Evolutionary conservation across 768 basidiomycete genomes (phyloP).

Genomic region (Omphalotus guepiniiformis): DNA sequence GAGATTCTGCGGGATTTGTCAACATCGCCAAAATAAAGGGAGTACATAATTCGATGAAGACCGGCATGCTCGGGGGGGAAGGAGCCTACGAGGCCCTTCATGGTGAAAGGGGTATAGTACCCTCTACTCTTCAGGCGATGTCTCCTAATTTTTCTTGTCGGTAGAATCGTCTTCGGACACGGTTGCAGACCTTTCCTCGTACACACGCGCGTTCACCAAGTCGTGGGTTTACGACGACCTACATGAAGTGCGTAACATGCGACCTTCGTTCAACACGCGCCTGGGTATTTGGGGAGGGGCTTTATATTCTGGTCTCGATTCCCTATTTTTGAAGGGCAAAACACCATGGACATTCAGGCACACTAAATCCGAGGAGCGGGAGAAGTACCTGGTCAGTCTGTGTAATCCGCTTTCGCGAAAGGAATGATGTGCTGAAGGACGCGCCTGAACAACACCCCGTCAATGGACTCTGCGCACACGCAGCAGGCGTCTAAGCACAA

Average conservation of each 20-base stretch:
- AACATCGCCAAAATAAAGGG: slow-evolving; percentile 99
- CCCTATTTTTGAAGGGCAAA: slow-evolving; percentile 76
- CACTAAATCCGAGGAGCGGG: slow-evolving; percentile 29
- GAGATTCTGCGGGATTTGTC: slow-evolving; percentile 93
- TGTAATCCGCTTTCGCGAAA: slow-evolving; percentile 8
- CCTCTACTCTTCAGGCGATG: no score
- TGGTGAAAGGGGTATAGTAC: neutral
- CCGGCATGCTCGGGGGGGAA: slow-evolving; percentile 95
- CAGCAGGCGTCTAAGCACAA: slow-evolving; percentile 40
- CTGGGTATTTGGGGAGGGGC: slow-evolving; percentile 88
- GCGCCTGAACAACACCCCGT: slow-evolving; percentile 12
- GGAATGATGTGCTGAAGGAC: neutral
- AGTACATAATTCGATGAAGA: slow-evolving; percentile 99
- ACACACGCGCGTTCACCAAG: slow-evolving; percentile 43
- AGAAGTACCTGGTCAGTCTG: slow-evolving; percentile 21
- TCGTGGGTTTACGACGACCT: slow-evolving; percentile 89
- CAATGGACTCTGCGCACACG: slow-evolving; percentile 68
- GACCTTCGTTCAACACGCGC: slow-evolving; percentile 79
- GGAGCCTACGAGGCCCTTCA: slow-evolving; percentile 66
- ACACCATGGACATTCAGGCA: slow-evolving; percentile 93
- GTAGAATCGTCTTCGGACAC: slow-evolving; percentile 10
- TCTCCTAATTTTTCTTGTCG: slow-evolving; percentile 14
- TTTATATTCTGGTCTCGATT: slow-evolving; percentile 84
- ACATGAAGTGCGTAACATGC: slow-evolving; percentile 84
- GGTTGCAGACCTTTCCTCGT: slow-evolving; percentile 3